phyloP scores from a whole-genome alignment of 495 filamentous ascomycete species.

The Penicillium odoratum region DNA sequence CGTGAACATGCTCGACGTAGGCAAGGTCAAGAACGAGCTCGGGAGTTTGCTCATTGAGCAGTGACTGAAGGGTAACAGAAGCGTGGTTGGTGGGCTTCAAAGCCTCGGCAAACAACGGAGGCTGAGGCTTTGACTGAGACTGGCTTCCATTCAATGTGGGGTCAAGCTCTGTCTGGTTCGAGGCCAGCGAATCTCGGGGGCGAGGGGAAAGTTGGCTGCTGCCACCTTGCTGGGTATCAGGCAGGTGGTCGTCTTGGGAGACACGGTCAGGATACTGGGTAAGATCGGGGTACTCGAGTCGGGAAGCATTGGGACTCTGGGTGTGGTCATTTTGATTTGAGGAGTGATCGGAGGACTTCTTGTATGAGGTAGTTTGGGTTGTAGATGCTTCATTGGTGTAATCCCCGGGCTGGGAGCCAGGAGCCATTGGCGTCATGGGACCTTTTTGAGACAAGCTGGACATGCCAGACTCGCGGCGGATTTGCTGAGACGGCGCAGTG shows the following conservation, averaged over 20 bases:
- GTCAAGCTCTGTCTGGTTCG: slow-evolving; percentile 10
- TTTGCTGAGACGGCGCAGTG: slow-evolving; percentile 53
- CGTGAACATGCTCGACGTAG: slow-evolving; percentile 55
- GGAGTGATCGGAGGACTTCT: slow-evolving; percentile 60
- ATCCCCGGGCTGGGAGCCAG: slow-evolving; percentile 71
- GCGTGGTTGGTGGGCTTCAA: slow-evolving; percentile 27
- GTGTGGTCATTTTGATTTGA: slow-evolving; percentile 56
- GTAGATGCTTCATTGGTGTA: slow-evolving; percentile 86
- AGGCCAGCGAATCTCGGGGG: slow-evolving; percentile 18
- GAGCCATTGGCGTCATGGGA: slow-evolving; percentile 70
- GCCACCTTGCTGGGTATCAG: slow-evolving; percentile 45
- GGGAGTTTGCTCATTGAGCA: slow-evolving; percentile 44
- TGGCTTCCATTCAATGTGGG: slow-evolving; percentile 36
- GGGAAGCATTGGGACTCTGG: slow-evolving; percentile 47
- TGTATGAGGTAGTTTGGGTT: slow-evolving; percentile 72
- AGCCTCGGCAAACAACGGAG: slow-evolving; percentile 46
- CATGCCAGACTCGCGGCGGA: slow-evolving; percentile 49
- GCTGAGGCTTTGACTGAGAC: slow-evolving; percentile 44
- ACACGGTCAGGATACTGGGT: slow-evolving; percentile 34
- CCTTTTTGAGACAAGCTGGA: slow-evolving; percentile 66
- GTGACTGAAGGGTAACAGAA: slow-evolving; percentile 39
- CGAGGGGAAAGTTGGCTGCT: slow-evolving; percentile 43
- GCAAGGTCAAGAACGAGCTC: slow-evolving; percentile 58
- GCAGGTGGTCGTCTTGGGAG: slow-evolving; percentile 47
- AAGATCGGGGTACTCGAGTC: slow-evolving; percentile 31